A percentile compares a stretch with the other conserved stretches of the same genome.
These are phyloP conservation scores for Chlorella sorokiniana DNA, from an alignment of 139 green algal species.

Conservation along the genomic window DNA sequence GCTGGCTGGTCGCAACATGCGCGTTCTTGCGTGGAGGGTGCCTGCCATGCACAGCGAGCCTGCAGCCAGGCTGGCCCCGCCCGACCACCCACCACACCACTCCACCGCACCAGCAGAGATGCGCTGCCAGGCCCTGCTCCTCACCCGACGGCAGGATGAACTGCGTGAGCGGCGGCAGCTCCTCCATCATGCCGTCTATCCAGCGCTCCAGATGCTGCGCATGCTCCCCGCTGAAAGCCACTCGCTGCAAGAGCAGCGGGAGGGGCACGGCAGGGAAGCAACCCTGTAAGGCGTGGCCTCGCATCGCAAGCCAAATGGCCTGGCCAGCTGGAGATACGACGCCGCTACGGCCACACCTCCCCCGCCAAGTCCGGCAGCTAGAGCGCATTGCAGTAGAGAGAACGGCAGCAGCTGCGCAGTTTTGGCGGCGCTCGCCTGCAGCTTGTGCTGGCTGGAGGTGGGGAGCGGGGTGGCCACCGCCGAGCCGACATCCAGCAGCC, in stretches of 20 bases:
- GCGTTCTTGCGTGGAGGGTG: too few species aligned
- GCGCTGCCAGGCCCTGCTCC: background rate
- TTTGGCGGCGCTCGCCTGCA: slow-evolving; percentile 30
- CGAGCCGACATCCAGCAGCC: slow-evolving; percentile 92
- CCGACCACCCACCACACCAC: too few species aligned
- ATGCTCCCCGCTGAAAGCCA: slow-evolving; percentile 59
- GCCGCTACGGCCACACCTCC: too few species aligned
- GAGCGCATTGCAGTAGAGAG: too few species aligned
- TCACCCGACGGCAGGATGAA: slow-evolving; percentile 95
- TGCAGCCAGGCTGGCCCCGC: too few species aligned
- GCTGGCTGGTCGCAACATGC: too few species aligned
- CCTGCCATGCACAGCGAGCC: background rate
- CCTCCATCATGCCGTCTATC: slow-evolving; percentile 85
- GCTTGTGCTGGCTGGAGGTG: slow-evolving; percentile 61
- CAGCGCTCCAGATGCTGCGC: slow-evolving; percentile 77
- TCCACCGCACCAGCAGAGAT: too few species aligned
- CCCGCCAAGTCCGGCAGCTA: too few species aligned
- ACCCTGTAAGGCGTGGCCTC: background rate
- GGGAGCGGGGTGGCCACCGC: slow-evolving; percentile 86
- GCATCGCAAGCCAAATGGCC: too few species aligned
- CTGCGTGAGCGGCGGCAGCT: slow-evolving; percentile 81
- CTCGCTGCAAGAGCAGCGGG: slow-evolving; percentile 35
- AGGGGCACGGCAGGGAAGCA: background rate
- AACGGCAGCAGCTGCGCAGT: background rate
- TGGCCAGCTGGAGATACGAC: too few species aligned